Evolutionary conservation across 305 asterid genomes (phyloP).

Genomic region (Lippia alba): DNA sequence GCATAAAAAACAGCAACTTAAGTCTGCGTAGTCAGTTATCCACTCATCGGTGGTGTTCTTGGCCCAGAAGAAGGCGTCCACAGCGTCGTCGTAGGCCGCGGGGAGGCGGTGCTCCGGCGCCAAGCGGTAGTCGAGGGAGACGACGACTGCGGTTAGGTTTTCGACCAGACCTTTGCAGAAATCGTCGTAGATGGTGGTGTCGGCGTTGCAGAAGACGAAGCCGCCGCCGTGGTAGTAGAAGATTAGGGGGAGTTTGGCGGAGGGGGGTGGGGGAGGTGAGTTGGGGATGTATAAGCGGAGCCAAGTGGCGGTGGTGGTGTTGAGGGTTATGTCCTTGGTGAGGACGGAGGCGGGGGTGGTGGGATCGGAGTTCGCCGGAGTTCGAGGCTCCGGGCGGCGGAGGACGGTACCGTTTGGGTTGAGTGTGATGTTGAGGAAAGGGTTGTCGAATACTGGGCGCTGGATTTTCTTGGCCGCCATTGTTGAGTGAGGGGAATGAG

Average conservation of each 20-base stretch:
- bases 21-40: slow-evolving; percentile 48
- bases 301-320: slow-evolving; percentile 47
- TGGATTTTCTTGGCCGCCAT: slow-evolving; percentile 17
- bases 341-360: slow-evolving; percentile 40
- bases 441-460: slow-evolving; percentile 52
- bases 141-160: slow-evolving; percentile 41
- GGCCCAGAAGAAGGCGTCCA: slow-evolving; percentile 56
- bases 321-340: slow-evolving; percentile 48
- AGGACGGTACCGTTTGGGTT: slow-evolving; percentile 38
- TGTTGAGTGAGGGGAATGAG: background rate
- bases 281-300: slow-evolving; percentile 36
- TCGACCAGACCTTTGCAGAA: slow-evolving; percentile 51
- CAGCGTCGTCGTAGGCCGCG: slow-evolving; percentile 64
- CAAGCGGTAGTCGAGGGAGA: slow-evolving; percentile 59
- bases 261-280: background rate
- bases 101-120: slow-evolving; percentile 75
- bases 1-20: slow-evolving; percentile 40
- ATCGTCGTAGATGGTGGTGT: slow-evolving; percentile 33
- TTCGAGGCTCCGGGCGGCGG: slow-evolving; percentile 29
- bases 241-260: slow-evolving; percentile 53
- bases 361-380: slow-evolving; percentile 43
- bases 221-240: slow-evolving; percentile 72
- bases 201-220: slow-evolving; percentile 49
- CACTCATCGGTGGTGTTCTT: slow-evolving; percentile 47
- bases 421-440: slow-evolving; percentile 42